Evolutionary conservation across 2,329 filamentous ascomycete species (phyloP).

Genomic region (Calonectria montana): DNA sequence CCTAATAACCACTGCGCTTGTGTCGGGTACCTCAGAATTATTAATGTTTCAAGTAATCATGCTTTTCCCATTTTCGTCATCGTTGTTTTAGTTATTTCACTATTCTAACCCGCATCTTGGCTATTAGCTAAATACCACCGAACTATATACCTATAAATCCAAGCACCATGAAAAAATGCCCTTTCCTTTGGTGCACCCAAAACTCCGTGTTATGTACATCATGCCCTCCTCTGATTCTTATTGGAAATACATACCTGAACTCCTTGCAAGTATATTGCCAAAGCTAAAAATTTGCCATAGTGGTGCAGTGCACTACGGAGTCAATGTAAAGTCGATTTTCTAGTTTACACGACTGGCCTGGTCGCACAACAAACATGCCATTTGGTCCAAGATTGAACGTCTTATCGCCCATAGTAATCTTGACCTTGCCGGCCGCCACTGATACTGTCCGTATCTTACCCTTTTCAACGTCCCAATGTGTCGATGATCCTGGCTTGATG

Average conservation of each 20-base stretch:
- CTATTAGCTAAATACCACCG: not conserved
- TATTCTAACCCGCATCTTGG: not conserved
- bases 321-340: conserved; percentile 59
- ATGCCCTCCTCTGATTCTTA: not conserved
- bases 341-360: conserved; percentile 51
- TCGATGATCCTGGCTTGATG: conserved; percentile 52
- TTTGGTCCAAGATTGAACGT: conserved; percentile 56
- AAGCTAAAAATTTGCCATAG: conserved; percentile 41
- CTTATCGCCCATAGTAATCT: conserved; percentile 50
- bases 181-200: not conserved
- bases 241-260: not conserved
- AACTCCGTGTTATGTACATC: not conserved
- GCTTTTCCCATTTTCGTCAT: not conserved
- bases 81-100: not conserved
- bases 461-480: conserved; percentile 44
- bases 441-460: conserved; percentile 53
- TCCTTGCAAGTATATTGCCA: conserved; percentile 5
- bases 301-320: conserved; percentile 55
- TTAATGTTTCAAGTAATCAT: not conserved
- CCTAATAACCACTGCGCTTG: conserved; percentile 3
- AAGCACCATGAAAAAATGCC: not conserved
- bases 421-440: conserved; percentile 55
- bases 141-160: not conserved
- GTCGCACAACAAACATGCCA: conserved; percentile 57
- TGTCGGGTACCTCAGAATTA: conserved; percentile 6